These are phyloP conservation scores for Macrolepiota fuliginosa DNA, from an alignment of 768 basidiomycete species.

Conservation along the genomic window DNA sequence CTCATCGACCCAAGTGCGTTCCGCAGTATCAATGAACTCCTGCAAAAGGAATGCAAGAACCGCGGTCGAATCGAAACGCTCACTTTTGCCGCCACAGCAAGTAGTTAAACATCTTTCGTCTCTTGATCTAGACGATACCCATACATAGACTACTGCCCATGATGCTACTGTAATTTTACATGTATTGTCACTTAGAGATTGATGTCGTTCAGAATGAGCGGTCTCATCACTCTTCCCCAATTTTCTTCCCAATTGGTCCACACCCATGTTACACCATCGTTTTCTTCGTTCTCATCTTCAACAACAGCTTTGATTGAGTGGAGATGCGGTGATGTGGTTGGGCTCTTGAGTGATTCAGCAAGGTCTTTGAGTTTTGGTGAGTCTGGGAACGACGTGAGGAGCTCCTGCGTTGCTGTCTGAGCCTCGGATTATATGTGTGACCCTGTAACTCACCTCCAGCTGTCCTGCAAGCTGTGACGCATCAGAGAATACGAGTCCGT, in stretches of 20 bases:
- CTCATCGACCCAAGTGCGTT: conserved; percentile 94
- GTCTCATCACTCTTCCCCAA: conserved; percentile 70
- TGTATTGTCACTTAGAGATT: conserved; percentile 20
- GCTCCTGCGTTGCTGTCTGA: conserved; percentile 32
- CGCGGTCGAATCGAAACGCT: conserved; percentile 84
- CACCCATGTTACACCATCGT: conserved; percentile 34
- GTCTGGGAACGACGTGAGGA: conserved; percentile 61
- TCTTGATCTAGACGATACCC: not conserved
- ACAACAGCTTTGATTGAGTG: conserved; percentile 15
- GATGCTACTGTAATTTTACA: conserved; percentile 4
- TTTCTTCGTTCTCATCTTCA: conserved; percentile 15
- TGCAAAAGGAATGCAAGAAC: conserved; percentile 91
- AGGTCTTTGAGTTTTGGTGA: conserved; percentile 49
- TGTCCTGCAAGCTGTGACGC: conserved; percentile 69
- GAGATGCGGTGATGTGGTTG: conserved; percentile 25
- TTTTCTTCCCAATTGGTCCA: conserved; percentile 87
- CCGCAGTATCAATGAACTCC: conserved; percentile 81
- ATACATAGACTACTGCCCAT: not conserved
- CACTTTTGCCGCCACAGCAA: conserved; percentile 63
- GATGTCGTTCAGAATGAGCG: conserved; percentile 47
- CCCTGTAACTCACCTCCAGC: conserved; percentile 51
- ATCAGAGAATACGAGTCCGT: conserved; percentile 77
- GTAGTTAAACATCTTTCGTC: conserved; percentile 11
- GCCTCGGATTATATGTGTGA: not conserved
- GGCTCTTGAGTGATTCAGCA: conserved; percentile 43